Conservation (phyloP, 2,329 filamentous ascomycete species). For the Phyllosticta citrichinensis region DNA sequence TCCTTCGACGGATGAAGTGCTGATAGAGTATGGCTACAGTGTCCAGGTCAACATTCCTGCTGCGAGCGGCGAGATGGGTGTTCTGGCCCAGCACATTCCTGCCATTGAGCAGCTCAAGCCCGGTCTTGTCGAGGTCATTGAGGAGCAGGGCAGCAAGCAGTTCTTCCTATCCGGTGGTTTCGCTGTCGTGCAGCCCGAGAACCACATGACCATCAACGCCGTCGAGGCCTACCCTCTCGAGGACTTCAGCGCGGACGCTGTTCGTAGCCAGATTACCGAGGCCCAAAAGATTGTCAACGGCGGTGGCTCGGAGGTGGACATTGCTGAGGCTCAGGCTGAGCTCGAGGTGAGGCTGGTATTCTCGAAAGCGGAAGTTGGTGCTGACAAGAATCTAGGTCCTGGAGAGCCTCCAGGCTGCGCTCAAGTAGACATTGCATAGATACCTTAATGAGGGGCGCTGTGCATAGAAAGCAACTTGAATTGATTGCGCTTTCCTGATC, state of each 20-base stretch:
- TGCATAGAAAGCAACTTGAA: conserved; percentile 25
- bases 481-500: conserved; percentile 15
- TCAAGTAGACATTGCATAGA: conserved; percentile 58
- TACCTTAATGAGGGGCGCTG: conserved; percentile 23
- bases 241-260: conserved; percentile 88
- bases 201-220: conserved; percentile 92
- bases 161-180: conserved; percentile 99
- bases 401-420: conserved; percentile 68
- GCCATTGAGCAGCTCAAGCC: conserved; percentile 99
- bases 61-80: conserved; percentile 98
- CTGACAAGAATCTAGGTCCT: conserved; percentile 53
- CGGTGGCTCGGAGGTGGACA: conserved; percentile 87
- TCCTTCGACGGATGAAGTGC: conserved; percentile 17
- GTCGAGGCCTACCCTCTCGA: conserved; percentile 91
- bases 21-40: conserved; percentile 38
- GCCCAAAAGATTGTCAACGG: conserved; percentile 90
- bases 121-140: conserved; percentile 86
- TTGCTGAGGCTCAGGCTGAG: conserved; percentile 98
- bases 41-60: conserved; percentile 98
- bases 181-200: conserved; percentile 92
- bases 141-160: conserved; percentile 87
- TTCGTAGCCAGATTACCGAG: conserved; percentile 83
- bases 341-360: conserved; percentile 63
- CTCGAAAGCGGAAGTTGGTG: conserved; percentile 19
- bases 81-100: conserved; percentile 97